Base-by-base conservation (phyloP, 2,329 filamentous ascomycete species). In the Colletotrichum tamarilloi region DNA sequence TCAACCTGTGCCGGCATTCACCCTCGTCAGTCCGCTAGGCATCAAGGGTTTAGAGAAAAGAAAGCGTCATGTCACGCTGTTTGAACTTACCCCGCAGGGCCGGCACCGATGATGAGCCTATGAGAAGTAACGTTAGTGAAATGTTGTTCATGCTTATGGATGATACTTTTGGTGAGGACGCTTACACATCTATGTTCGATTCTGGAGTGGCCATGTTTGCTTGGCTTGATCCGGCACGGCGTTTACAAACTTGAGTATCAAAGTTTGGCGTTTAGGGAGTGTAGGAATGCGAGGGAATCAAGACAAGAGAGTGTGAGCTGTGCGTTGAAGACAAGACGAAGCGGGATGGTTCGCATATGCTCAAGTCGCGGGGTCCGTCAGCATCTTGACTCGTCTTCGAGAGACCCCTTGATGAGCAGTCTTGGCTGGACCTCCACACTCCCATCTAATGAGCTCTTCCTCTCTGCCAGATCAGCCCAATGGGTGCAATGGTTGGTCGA, bases 101-200 rank as follows among this genome's bases (percentile, higher is more conserved):
- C 84, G 57, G 84, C 83, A 42, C 84, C 84, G 59, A 85, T 78
- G 58, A 85, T 82, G 70, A 85, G 81, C 46, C 81, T 80, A 74
- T 77, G 32, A 46, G 30, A 46, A 52, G 26, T 5, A 19, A 11
- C 19, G 26, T 73, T 49, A 73, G 67, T 62, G 28, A 64, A 28
- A 22, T 22, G 3, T 19, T 11, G 16, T 16, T 22, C 5, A 24
- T 42, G 42, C 16, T 26, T 35, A 14, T 9, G 7, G 4, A 16
- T 4, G 16, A 38, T 12, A 4, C 26, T 12, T 19, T 9, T 22
- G 19, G 16, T 16, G 7, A n/a, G 60, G 42, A 28, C 19, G 52
- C 71, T 73, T 74, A 76, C 71, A 83, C 80, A 74, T 82, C 79
- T 30, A 79, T 76, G 11, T 80, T 75, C 5, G 77, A 77, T 32